Evolutionary conservation across 345 rosid species (phyloP).

Genomic region (Bretschneidera sinensis): DNA sequence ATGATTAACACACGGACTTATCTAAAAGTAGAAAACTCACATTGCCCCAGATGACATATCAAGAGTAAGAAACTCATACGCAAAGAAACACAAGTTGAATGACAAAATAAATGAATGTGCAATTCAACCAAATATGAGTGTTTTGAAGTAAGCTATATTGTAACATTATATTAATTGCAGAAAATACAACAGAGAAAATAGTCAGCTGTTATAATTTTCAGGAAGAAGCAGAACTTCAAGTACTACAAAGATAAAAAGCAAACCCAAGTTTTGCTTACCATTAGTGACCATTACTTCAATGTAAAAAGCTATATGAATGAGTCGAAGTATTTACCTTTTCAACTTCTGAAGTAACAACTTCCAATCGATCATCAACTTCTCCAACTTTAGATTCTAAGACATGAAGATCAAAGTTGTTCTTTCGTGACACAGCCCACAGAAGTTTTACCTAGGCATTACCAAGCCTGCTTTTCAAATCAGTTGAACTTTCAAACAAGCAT

Average conservation of each 20-base stretch:
- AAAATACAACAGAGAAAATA: not conserved
- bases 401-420: conserved; percentile 72
- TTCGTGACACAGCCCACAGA: conserved; percentile 67
- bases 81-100: not conserved
- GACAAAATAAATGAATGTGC: not conserved
- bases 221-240: not conserved
- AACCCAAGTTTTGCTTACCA: not conserved
- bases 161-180: not conserved
- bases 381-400: conserved; percentile 48
- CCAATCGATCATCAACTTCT: conserved; percentile 45
- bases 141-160: not conserved
- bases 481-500: conserved; percentile 12
- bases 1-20: not conserved
- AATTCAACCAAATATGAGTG: not conserved
- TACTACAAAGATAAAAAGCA: not conserved
- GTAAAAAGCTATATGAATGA: not conserved
- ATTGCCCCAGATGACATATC: conserved; percentile 2
- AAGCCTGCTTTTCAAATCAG: conserved; percentile 33
- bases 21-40: not conserved
- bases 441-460: conserved; percentile 47
- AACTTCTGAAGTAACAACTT: conserved; percentile 34
- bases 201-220: not conserved
- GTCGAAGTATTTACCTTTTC: conserved; percentile 38
- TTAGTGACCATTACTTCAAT: not conserved
- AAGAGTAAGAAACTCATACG: not conserved